phyloP scores from a whole-genome alignment of 1,284 basidiomycete genomes.

The Cryptococcus jaspeensis region DNA sequence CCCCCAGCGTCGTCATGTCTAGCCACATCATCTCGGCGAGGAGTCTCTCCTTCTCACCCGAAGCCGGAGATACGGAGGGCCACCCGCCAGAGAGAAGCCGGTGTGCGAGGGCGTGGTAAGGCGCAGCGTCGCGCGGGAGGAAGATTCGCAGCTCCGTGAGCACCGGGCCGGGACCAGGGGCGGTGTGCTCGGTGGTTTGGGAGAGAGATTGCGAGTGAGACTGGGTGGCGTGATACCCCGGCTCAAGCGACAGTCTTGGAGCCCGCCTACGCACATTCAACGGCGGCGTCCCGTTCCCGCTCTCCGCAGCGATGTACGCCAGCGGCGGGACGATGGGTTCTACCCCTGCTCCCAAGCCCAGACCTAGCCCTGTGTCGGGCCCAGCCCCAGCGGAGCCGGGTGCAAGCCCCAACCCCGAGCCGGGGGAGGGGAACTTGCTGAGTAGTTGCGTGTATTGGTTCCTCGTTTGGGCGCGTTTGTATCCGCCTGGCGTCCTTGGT shows the following conservation, averaged over 20 bases:
- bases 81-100: slow-evolving; percentile 28
- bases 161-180: neutral
- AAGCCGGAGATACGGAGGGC: neutral
- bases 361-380: no score
- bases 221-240: no score
- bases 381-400: neutral
- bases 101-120: slow-evolving; percentile 31
- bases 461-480: slow-evolving; percentile 18
- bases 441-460: slow-evolving; percentile 22
- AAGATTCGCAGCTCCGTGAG: slow-evolving; percentile 26
- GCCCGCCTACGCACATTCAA: neutral
- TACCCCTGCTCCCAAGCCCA: neutral
- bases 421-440: slow-evolving; percentile 10
- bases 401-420: neutral
- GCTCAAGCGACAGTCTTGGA: neutral
- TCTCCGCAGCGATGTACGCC: neutral
- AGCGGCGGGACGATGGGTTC: slow-evolving; percentile 3
- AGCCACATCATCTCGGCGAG: slow-evolving; percentile 29
- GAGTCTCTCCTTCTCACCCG: slow-evolving; percentile 11
- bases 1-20: slow-evolving; percentile 20
- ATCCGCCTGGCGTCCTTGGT: neutral
- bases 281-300: slow-evolving; percentile 1
- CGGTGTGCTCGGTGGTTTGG: no score
- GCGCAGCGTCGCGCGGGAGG: slow-evolving; percentile 28
- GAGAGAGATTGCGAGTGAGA: no score